Conservation (phyloP, 23 red algal genomes). For the Gracilaria caudata region DNA sequence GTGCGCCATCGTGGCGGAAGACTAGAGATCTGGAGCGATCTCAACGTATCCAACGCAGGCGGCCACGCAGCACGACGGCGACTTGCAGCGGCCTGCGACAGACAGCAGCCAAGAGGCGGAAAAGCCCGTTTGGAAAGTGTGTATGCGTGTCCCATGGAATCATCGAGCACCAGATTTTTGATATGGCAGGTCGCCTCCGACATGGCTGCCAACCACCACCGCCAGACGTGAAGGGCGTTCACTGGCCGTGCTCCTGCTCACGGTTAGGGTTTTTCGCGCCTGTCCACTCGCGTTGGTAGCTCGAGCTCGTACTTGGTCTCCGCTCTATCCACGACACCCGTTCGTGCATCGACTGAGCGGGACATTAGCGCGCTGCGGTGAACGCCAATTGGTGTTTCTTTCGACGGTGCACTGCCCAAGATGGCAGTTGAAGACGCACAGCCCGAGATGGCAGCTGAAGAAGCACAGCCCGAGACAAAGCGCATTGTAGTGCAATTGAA, state of each 20-base stretch:
- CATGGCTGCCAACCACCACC: neutral
- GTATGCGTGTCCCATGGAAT: too few relatives aligned
- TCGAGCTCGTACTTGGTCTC: too few relatives aligned
- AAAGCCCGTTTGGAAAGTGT: too few relatives aligned
- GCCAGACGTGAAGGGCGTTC: neutral
- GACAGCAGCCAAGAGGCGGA: neutral
- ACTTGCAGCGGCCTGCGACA: too few relatives aligned
- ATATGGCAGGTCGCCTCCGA: neutral
- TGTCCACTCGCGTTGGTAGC: neutral
- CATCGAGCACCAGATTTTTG: neutral
- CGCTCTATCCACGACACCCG: too few relatives aligned
- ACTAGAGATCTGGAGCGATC: neutral
- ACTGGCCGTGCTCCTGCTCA: neutral
- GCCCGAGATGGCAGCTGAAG: neutral
- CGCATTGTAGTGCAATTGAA: neutral
- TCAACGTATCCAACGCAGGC: neutral
- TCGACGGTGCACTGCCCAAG: neutral
- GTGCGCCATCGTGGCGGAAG: neutral
- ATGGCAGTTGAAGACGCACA: neutral
- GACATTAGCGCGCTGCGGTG: neutral
- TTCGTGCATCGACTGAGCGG: too few relatives aligned
- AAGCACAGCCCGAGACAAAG: neutral
- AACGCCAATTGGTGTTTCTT: neutral
- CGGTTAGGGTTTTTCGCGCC: neutral
- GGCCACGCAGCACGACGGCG: too few relatives aligned